phyloP scores from a whole-genome alignment of 1,139 yeast genomes.

The Protomyces gravidus region DNA sequence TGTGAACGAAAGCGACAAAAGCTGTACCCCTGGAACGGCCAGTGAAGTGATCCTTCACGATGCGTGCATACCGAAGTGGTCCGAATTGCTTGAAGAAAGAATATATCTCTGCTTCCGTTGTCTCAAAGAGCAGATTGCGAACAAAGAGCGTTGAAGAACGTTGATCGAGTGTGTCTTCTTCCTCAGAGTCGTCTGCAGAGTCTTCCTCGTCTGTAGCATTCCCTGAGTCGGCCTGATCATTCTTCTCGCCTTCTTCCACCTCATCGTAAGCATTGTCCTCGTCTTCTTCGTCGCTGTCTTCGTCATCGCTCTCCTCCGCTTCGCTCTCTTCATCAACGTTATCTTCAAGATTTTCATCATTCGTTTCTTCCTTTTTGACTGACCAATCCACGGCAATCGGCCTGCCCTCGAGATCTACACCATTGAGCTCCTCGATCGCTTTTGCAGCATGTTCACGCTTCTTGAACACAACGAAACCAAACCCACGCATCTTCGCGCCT shows the following conservation, averaged over 20 bases:
- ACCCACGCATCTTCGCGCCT: slow-evolving; percentile 89
- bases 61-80: slow-evolving; percentile 83
- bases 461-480: slow-evolving; percentile 90
- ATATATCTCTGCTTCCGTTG: slow-evolving; percentile 69
- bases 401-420: slow-evolving; percentile 80
- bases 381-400: slow-evolving; percentile 94
- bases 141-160: slow-evolving; percentile 59
- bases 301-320: slow-evolving; percentile 37
- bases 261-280: slow-evolving; percentile 35
- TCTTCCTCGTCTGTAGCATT: slow-evolving; percentile 37
- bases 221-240: slow-evolving; percentile 32
- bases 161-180: slow-evolving; percentile 40
- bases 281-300: slow-evolving; percentile 37
- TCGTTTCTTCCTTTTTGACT: slow-evolving; percentile 59
- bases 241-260: slow-evolving; percentile 16
- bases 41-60: slow-evolving; percentile 80
- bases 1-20: slow-evolving; percentile 73
- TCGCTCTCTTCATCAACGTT: slow-evolving; percentile 40
- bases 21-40: slow-evolving; percentile 93
- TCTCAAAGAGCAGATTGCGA: slow-evolving; percentile 91
- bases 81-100: slow-evolving; percentile 84
- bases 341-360: slow-evolving; percentile 51
- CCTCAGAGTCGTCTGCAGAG: slow-evolving; percentile 39
- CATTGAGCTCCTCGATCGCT: slow-evolving; percentile 70
- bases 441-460: slow-evolving; percentile 70